phyloP scores from a whole-genome alignment of 768 basidiomycete genomes.

The Pleurotus tuber-regium region DNA sequence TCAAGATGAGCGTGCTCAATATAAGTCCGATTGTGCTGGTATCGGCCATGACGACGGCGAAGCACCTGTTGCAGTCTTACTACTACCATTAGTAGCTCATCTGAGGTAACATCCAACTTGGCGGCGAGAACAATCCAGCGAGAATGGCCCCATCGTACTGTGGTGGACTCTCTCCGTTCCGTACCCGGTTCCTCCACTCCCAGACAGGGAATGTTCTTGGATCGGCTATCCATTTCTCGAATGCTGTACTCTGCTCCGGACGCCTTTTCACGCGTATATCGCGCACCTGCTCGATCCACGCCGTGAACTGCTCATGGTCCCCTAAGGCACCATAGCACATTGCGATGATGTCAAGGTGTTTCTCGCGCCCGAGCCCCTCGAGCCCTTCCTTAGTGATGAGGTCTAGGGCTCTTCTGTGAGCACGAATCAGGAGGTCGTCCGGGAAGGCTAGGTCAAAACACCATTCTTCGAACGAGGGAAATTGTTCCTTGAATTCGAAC shows the following conservation, averaged over 20 bases:
- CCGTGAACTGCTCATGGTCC: constrained; percentile 31
- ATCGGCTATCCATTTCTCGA: constrained; percentile 7
- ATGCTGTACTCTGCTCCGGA: background rate
- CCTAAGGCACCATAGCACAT: constrained; percentile 40
- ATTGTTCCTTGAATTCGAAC: constrained; percentile 20
- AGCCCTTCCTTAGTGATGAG: constrained; percentile 33
- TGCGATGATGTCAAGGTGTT: constrained; percentile 36
- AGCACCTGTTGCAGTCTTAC: no score
- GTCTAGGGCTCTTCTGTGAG: constrained; percentile 26
- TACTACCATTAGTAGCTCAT: no score
- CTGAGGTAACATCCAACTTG: no score
- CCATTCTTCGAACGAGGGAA: constrained; percentile 34
- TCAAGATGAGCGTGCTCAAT: no score
- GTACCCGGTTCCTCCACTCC: constrained; percentile 2
- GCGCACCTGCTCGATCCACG: constrained; percentile 28
- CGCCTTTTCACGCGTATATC: background rate
- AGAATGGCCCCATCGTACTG: background rate
- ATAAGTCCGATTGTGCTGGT: no score
- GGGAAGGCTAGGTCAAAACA: constrained; percentile 24
- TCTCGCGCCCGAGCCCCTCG: constrained; percentile 20
- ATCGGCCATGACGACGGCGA: no score
- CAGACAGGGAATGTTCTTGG: constrained; percentile 2
- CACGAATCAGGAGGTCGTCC: constrained; percentile 27
- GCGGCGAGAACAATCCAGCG: constrained; percentile 5
- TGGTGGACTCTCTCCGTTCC: background rate